Base-by-base conservation (phyloP, 495 filamentous ascomycete genomes). In the Tuber melanosporum region DNA sequence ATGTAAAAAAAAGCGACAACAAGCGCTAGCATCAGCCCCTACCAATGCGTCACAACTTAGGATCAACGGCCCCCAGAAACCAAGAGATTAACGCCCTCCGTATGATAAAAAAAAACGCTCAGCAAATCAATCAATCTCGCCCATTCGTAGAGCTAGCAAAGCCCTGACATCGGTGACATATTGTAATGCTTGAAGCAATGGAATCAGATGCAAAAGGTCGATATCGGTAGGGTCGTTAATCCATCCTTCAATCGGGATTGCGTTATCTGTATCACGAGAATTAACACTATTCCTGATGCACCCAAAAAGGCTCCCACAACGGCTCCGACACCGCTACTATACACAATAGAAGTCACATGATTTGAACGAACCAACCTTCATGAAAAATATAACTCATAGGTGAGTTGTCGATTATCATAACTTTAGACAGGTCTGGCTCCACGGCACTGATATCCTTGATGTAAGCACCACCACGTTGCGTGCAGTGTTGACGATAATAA, bases 371-470 rank as follows among this genome's bases (percentile, higher is more conserved):
- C 87, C 70, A 84, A 97, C 95, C 96, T 90, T 97, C 93, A 84
- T 99, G 95, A 86, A 99, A 99, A 86, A 97, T 93, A 85, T 99
- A 99, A 85, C 94, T 97, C 87, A 97, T 90, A 20, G 95, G 96
- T 83, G 94, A 97, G 83, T 99, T 99, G 85, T 99, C 95, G 83
- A 98, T 86, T 79, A 99, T 99, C 92, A 98, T 97, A 71, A 98
- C 95, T 86, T 91, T 94, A 83, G 94, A 97, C 84, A 99, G 86
- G 83, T 98, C 95, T 47, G 95, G 93, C 87, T 99, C 95, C 42
- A 99, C 93, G 39, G 93, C 92, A 85, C 93, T 95, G 73, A 99
- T 87, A 85, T 99, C 95, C 85, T 99, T 99, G 86, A 99, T 98
- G 79, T 97, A 99, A 19, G 95, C 94, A 46, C 94, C 95, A 77